A percentile compares a stretch with the other conserved stretches of the same genome.
Evolutionary conservation across 805 yeast genomes (phyloP).

Genomic region (Candida maris): DNA sequence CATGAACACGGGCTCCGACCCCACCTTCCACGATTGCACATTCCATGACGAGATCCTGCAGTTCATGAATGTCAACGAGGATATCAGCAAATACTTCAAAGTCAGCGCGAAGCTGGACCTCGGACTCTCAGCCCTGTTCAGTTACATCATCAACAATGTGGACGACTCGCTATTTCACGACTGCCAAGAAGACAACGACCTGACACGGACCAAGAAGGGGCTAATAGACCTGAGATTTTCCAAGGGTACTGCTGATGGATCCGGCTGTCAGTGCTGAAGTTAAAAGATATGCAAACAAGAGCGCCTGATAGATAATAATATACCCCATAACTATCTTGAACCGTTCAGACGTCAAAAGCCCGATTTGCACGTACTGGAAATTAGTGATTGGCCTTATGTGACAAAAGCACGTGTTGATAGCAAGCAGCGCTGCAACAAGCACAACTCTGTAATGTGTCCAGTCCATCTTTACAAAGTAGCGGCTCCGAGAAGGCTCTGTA

Average conservation of each 20-base stretch:
- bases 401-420: constrained; percentile 4
- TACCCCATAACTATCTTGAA: not conserved
- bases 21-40: constrained; percentile 15
- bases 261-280: constrained; percentile 22
- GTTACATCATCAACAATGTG: constrained; percentile 26
- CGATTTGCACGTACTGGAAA: constrained; percentile 6
- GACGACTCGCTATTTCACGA: constrained; percentile 27
- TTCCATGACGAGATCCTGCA: constrained; percentile 20
- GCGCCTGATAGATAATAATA: constrained; percentile 3
- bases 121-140: constrained; percentile 50
- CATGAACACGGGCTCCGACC: constrained; percentile 2
- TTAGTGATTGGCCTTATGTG: constrained; percentile 3
- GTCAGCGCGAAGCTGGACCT: constrained; percentile 73
- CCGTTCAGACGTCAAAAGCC: constrained; percentile 2
- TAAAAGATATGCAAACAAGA: constrained; percentile 1
- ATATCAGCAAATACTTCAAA: constrained; percentile 25
- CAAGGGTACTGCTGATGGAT: constrained; percentile 2
- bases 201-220: constrained; percentile 13
- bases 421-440: constrained; percentile 1
- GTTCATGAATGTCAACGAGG: constrained; percentile 21
- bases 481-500: no score
- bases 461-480: no score
- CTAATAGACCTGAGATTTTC: constrained; percentile 23
- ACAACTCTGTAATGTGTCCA: not conserved
- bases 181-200: constrained; percentile 13